phyloP scores from a whole-genome alignment of 2,329 filamentous ascomycete species.

The Nannizziopsis barbatae region DNA sequence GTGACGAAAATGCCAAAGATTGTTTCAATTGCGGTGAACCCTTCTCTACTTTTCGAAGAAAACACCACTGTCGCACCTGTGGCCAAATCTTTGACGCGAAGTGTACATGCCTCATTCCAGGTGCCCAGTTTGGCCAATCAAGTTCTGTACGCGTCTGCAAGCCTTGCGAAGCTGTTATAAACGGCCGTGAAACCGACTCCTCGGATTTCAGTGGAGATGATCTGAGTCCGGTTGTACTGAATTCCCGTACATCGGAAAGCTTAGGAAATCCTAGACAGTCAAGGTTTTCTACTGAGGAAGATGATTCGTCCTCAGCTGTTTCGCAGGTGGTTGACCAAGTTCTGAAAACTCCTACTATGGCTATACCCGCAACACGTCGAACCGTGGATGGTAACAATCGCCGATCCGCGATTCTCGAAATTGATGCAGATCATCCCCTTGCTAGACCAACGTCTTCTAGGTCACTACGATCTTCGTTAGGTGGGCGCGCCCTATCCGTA shows the following conservation, averaged over 20 bases:
- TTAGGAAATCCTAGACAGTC: conserved; percentile 34
- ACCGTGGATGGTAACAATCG: conserved; percentile 66
- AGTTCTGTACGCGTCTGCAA: conserved; percentile 83
- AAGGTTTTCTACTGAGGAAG: conserved; percentile 38
- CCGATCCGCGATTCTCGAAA: conserved; percentile 81
- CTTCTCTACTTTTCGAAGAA: conserved; percentile 87
- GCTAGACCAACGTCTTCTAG: conserved; percentile 88
- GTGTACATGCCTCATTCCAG: conserved; percentile 84
- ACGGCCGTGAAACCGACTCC: conserved; percentile 77
- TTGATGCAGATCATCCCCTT: conserved; percentile 65
- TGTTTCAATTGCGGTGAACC: conserved; percentile 85
- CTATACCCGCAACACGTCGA: conserved; percentile 53
- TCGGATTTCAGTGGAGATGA: conserved; percentile 77
- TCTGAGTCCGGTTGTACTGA: conserved; percentile 49
- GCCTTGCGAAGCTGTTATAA: conserved; percentile 82
- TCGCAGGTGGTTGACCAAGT: conserved; percentile 39
- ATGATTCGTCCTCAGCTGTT: conserved; percentile 37
- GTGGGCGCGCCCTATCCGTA: conserved; percentile 62
- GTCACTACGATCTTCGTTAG: conserved; percentile 65
- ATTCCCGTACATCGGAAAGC: conserved; percentile 51
- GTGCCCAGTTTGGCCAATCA: conserved; percentile 73
- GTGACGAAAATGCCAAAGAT: conserved; percentile 93
- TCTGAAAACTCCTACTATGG: conserved; percentile 48
- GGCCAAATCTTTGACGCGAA: conserved; percentile 98
- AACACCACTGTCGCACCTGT: conserved; percentile 89